Base-by-base conservation (phyloP, 2,329 filamentous ascomycete genomes). In the Rutstroemia sp. region DNA sequence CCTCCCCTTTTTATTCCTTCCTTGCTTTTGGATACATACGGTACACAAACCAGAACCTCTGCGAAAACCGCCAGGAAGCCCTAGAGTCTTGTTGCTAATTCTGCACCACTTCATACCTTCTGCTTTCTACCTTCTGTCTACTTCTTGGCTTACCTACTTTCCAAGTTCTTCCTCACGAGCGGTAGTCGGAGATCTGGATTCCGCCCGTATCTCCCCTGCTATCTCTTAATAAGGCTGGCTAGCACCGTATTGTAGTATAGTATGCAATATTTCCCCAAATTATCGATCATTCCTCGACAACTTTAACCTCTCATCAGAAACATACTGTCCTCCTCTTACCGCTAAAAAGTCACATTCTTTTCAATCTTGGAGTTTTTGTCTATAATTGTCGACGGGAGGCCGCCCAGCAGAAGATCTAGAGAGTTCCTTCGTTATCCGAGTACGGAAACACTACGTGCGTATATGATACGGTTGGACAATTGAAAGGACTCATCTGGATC, bases 401-500 rank as follows among this genome's bases (percentile, higher is more conserved):
- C 19, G n/a, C 19, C 42, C 42, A 46, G 12, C 17, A 21, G n/a
- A 17, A 23, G 5, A 19, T 6, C 14, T n/a, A 46, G 12, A 34
- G 30, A 34, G 30, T 34, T 19, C 42, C 42, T 21, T 21, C 46
- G 39, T 21, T 30, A 19, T 8, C 21, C 6, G 14, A 17, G 38
- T 47, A 55, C 49, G 45, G 53, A 38, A 55, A 8, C 41, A 50
- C 38, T 34, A 55, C 27, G 8, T 44, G 37, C 49, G 53, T 48
- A 60, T 63, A 61, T 58, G 54, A 57, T 51, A 48, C 30, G 39
- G 46, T 42, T 58, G 41, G 59, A 52, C 38, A 48, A 12, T 46
- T 49, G 34, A 44, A 23, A 46, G 42, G 39, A 25, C 19, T 41
- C 45, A 50, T 50, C 57, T 63, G 64, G 64, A 64, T 58, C 45